Evolutionary conservation across 1,139 yeast genomes (phyloP).

Genomic region (Pneumocystis murina): DNA sequence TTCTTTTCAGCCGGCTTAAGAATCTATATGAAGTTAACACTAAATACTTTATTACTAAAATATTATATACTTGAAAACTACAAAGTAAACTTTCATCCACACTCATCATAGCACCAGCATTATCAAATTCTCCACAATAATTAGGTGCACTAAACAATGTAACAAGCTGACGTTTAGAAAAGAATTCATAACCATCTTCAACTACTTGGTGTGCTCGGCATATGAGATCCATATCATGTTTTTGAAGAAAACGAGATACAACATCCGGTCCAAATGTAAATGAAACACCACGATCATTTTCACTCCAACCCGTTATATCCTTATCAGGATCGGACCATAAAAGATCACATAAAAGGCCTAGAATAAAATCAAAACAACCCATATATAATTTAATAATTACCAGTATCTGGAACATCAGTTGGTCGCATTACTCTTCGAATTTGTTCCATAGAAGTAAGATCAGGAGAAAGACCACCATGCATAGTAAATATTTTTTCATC

Average conservation of each 20-base stretch:
- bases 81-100: slow-evolving; percentile 91
- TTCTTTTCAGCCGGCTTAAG: slow-evolving; percentile 95
- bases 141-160: slow-evolving; percentile 93
- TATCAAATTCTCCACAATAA: slow-evolving; percentile 96
- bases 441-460: slow-evolving; percentile 93
- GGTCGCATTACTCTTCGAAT: slow-evolving; percentile 98
- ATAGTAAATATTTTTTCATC: slow-evolving; percentile 95
- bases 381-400: neutral
- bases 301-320: slow-evolving; percentile 96
- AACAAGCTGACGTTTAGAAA: slow-evolving; percentile 86
- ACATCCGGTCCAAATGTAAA: slow-evolving; percentile 97
- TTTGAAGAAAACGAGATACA: slow-evolving; percentile 81
- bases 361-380: slow-evolving; percentile 19
- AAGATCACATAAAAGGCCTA: slow-evolving; percentile 85
- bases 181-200: slow-evolving; percentile 96
- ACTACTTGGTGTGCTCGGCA: slow-evolving; percentile 98
- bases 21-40: slow-evolving; percentile 25
- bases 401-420: slow-evolving; percentile 79
- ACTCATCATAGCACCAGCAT: slow-evolving; percentile 99
- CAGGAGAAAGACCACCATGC: slow-evolving; percentile 98
- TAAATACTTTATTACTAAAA: neutral
- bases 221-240: slow-evolving; percentile 91
- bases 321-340: slow-evolving; percentile 98
- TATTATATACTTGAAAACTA: slow-evolving; percentile 54
- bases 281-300: slow-evolving; percentile 94